A percentile compares a stretch with the other conserved stretches of the same genome.
Evolutionary conservation across 1,284 basidiomycete genomes (phyloP).

Genomic region (Vanrija pseudolonga): DNA sequence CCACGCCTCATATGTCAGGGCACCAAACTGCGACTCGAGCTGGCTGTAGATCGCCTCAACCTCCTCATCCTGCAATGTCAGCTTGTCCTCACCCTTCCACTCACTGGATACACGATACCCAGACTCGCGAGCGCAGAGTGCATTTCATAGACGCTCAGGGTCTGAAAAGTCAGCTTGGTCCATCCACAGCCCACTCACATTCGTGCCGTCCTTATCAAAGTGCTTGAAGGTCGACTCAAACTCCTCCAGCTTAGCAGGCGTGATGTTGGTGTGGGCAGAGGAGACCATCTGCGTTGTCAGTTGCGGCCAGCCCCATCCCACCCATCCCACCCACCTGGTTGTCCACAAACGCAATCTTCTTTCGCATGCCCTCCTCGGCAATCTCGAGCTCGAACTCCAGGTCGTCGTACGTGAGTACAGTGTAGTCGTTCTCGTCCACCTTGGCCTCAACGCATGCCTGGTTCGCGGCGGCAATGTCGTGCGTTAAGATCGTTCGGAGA

Average conservation of each 20-base stretch:
- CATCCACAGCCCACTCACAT: conserved; percentile 46
- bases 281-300: conserved; percentile 71
- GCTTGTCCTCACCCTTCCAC: conserved; percentile 23
- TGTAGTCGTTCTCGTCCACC: conserved; percentile 96
- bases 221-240: conserved; percentile 97
- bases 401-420: conserved; percentile 84
- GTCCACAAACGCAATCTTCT: conserved; percentile 92
- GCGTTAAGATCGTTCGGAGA: conserved; percentile 24
- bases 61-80: conserved; percentile 65
- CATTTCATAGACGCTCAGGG: conserved; percentile 79
- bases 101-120: conserved; percentile 83
- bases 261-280: conserved; percentile 55
- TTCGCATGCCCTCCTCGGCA: conserved; percentile 71
- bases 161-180: conserved; percentile 43
- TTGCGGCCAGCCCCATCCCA: too few relatives aligned
- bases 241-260: conserved; percentile 92
- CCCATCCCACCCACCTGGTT: conserved; percentile 65
- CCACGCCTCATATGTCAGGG: conserved; percentile 89
- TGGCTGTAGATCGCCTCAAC: conserved; percentile 80
- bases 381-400: conserved; percentile 85
- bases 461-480: conserved; percentile 52
- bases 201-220: conserved; percentile 89
- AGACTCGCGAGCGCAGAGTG: conserved; percentile 88
- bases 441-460: conserved; percentile 81
- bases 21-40: conserved; percentile 77